Evolutionary conservation across 2,329 filamentous ascomycete species (phyloP).

Genomic region (Talaromyces rugulosus): DNA sequence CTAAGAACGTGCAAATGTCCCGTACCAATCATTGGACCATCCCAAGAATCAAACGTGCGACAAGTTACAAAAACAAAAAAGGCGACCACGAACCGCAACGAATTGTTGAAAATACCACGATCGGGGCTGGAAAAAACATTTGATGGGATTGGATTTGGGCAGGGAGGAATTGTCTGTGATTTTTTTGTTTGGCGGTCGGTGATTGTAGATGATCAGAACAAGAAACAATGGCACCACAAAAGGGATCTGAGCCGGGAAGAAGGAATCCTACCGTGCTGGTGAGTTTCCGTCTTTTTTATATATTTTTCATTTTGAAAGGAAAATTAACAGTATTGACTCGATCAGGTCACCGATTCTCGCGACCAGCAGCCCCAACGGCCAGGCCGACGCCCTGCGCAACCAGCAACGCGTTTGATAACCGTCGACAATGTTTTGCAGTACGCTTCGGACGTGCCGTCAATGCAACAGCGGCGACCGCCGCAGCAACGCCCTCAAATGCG

Average conservation of each 20-base stretch:
- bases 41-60: not conserved
- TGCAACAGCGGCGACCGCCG: slow-evolving; percentile 72
- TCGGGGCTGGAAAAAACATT: not conserved
- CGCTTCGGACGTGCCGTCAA: slow-evolving; percentile 90
- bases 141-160: not conserved
- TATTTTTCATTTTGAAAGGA: slow-evolving; percentile 1
- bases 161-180: not conserved
- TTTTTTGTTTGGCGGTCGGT: not conserved
- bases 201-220: not conserved
- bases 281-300: slow-evolving; percentile 13
- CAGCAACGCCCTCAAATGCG: slow-evolving; percentile 27
- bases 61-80: not conserved
- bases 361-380: slow-evolving; percentile 31
- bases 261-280: slow-evolving; percentile 44
- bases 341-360: slow-evolving; percentile 43
- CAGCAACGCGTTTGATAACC: slow-evolving; percentile 68
- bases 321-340: not conserved
- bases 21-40: slow-evolving; percentile 1
- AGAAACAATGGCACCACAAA: slow-evolving; percentile 10
- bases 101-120: not conserved
- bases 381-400: slow-evolving; percentile 24
- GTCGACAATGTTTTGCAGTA: slow-evolving; percentile 96
- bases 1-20: slow-evolving; percentile 4
- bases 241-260: slow-evolving; percentile 25
- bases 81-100: not conserved